A percentile compares a stretch with the other conserved stretches of the same genome.
Conservation (phyloP, 768 basidiomycete genomes). For the Myochromella boudieri region DNA sequence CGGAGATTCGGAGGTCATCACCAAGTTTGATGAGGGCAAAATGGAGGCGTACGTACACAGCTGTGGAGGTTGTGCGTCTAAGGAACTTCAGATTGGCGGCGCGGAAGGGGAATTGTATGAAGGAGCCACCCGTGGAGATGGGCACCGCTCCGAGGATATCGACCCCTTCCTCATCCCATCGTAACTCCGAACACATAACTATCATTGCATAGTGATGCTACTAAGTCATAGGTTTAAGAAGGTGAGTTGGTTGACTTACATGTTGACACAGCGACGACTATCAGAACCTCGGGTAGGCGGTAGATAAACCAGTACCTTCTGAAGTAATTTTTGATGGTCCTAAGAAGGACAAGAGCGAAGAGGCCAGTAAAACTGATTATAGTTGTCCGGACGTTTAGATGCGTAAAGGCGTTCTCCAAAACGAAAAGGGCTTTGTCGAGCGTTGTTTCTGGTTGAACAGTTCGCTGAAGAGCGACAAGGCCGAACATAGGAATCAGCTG, state of each 20-base stretch:
- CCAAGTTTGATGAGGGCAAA: not conserved
- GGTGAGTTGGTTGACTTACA: conserved; percentile 43
- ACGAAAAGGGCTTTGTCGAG: conserved; percentile 81
- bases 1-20: conserved; percentile 1
- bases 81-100: conserved; percentile 61
- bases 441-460: conserved; percentile 62
- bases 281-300: conserved; percentile 85
- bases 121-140: conserved; percentile 54
- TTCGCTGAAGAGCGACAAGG: conserved; percentile 53
- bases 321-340: conserved; percentile 58
- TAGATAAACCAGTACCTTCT: conserved; percentile 69
- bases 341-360: conserved; percentile 58
- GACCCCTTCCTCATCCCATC: conserved; percentile 79
- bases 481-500: conserved; percentile 92
- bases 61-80: conserved; percentile 79
- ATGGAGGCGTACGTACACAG: conserved; percentile 52
- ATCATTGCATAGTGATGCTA: conserved; percentile 1
- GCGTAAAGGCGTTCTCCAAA: conserved; percentile 50
- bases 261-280: conserved; percentile 84
- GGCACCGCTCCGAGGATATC: conserved; percentile 81
- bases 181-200: conserved; percentile 70
- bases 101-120: conserved; percentile 75
- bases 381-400: conserved; percentile 67
- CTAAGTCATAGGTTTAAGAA: not conserved
- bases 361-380: conserved; percentile 75